phyloP scores from a whole-genome alignment of 352 stramenopile species.

The Phytopythium aichiense region DNA sequence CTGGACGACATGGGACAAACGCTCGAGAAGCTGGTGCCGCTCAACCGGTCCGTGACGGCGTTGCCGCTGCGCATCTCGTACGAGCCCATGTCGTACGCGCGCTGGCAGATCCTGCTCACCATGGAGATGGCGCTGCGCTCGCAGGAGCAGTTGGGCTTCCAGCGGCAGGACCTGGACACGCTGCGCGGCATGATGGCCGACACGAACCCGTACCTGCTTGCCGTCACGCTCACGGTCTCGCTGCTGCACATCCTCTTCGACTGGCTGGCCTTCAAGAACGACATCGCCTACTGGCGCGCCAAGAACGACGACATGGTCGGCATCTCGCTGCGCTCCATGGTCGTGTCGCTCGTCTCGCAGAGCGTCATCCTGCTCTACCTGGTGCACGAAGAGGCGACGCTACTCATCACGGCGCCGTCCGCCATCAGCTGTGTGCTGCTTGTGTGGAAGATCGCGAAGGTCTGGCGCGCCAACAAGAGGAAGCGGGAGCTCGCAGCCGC shows the following conservation, averaged over 20 bases:
- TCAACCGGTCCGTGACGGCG: conserved; percentile 49
- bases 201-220: conserved; percentile 94
- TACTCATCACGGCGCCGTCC: conserved; percentile 87
- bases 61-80: conserved; percentile 69
- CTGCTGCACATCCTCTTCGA: conserved; percentile 97
- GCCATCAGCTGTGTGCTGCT: conserved; percentile 73
- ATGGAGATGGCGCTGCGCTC: conserved; percentile 58
- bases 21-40: conserved; percentile 59
- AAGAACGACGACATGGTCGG: conserved; percentile 93
- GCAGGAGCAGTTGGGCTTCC: conserved; percentile 62
- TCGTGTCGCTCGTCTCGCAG: conserved; percentile 93
- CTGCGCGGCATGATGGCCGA: conserved; percentile 92
- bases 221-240: conserved; percentile 94
- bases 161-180: conserved; percentile 72
- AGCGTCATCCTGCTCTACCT: conserved; percentile 94
- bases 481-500: conserved; percentile 9
- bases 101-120: conserved; percentile 77
- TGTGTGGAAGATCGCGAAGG: conserved; percentile 86
- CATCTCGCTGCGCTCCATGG: conserved; percentile 90
- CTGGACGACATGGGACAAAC: conserved; percentile 73
- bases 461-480: conserved; percentile 35
- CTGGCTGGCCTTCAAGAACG: conserved; percentile 97
- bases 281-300: conserved; percentile 95
- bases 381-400: conserved; percentile 92
- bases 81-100: conserved; percentile 71